Evolutionary conservation across 768 basidiomycete species (phyloP).

Genomic region (Lentinula raphanica): DNA sequence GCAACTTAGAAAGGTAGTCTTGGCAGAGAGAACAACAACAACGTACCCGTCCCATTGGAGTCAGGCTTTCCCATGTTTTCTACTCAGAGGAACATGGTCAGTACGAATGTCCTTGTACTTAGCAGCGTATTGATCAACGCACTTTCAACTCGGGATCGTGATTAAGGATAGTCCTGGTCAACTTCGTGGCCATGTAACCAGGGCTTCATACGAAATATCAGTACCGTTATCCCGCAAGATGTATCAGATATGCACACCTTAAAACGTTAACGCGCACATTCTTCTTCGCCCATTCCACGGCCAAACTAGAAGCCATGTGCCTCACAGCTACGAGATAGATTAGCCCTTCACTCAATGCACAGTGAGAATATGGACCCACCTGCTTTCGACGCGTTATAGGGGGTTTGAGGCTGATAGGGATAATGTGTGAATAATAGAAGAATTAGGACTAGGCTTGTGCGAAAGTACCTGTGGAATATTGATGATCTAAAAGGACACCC

Average conservation of each 20-base stretch:
- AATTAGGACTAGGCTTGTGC: neutral
- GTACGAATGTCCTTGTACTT: too few relatives aligned
- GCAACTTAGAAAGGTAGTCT: constrained; percentile 1
- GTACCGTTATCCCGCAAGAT: too few relatives aligned
- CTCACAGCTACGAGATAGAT: constrained; percentile 58
- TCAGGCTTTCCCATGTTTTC: constrained; percentile 81
- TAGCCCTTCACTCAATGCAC: neutral
- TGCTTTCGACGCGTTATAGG: constrained; percentile 95
- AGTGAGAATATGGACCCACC: constrained; percentile 34
- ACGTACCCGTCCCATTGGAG: constrained; percentile 81
- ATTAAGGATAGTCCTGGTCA: constrained; percentile 79
- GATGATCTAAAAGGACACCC: constrained; percentile 60
- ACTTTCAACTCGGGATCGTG: constrained; percentile 74
- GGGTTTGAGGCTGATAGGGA: constrained; percentile 69
- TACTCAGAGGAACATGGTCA: constrained; percentile 24
- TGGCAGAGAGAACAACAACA: constrained; percentile 8
- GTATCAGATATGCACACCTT: constrained; percentile 38
- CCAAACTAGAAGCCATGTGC: constrained; percentile 89
- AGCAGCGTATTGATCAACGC: too few relatives aligned
- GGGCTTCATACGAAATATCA: constrained; percentile 43
- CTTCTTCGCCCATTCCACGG: constrained; percentile 93
- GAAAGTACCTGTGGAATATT: constrained; percentile 75
- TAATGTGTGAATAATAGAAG: neutral
- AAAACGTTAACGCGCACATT: constrained; percentile 82
- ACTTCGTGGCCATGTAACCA: constrained; percentile 91